Percentiles rank a stretch among this genome's conserved stretches.
Evolutionary conservation across 257 asterid genomes (phyloP).

Genomic region (Plantago ovata): DNA sequence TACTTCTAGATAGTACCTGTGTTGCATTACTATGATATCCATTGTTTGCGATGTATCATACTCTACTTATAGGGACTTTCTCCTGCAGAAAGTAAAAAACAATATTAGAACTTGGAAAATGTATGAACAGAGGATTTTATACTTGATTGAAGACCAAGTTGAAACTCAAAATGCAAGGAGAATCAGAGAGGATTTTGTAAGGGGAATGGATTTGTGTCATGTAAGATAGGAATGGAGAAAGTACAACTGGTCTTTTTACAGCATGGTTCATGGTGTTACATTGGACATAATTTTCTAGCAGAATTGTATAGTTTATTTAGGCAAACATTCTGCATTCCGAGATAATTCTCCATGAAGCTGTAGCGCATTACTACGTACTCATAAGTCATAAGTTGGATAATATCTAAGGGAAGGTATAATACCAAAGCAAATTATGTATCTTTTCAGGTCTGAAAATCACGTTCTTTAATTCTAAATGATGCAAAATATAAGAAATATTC

Average conservation of each 20-base stretch:
- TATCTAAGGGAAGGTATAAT: too few species aligned
- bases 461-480: neutral
- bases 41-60: slow-evolving; percentile 13
- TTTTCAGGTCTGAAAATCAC: too few species aligned
- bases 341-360: too few species aligned
- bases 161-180: too few species aligned
- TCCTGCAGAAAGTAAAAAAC: slow-evolving; percentile 49
- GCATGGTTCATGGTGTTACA: too few species aligned
- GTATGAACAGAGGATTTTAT: neutral
- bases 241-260: too few species aligned
- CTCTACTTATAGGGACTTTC: slow-evolving; percentile 45
- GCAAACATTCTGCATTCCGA: neutral
- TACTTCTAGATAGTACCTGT: neutral
- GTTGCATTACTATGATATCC: slow-evolving; percentile 1
- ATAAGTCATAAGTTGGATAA: too few species aligned
- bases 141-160: neutral
- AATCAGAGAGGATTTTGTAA: too few species aligned
- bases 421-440: too few species aligned
- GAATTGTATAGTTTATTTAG: neutral
- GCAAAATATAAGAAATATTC: neutral
- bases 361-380: too few species aligned
- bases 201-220: neutral
- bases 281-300: too few species aligned
- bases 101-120: neutral
- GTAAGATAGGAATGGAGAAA: neutral